Evolutionary conservation across 2,329 filamentous ascomycete genomes (phyloP).

Genomic region (Aspergillus pseudoterreus): DNA sequence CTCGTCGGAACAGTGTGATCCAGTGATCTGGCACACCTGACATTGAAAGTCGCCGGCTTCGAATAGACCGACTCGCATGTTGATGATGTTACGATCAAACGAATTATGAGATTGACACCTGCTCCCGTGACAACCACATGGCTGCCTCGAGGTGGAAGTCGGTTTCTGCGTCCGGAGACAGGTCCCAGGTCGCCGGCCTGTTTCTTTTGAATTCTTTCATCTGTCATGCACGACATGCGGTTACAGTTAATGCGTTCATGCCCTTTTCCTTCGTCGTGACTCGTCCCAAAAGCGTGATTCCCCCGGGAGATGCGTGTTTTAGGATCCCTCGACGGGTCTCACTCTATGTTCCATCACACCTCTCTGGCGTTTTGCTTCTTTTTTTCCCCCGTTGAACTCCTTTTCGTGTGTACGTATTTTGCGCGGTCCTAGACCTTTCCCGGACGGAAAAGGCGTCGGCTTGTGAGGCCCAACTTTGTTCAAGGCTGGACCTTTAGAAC

Average conservation of each 20-base stretch:
- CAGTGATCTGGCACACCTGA: not conserved
- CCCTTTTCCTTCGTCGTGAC: too few species aligned
- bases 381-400: not conserved
- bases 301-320: too few species aligned
- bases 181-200: not conserved
- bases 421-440: not conserved
- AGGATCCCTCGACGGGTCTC: too few species aligned
- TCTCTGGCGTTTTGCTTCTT: too few species aligned
- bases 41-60: not conserved
- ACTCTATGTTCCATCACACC: too few species aligned
- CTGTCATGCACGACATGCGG: too few species aligned
- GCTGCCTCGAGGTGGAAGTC: not conserved
- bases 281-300: too few species aligned
- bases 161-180: not conserved
- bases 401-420: not conserved
- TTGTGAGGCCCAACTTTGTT: not conserved
- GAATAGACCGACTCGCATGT: not conserved
- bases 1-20: slow-evolving; percentile 26
- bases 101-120: not conserved
- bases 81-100: not conserved
- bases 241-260: too few species aligned
- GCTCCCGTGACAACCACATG: too few species aligned
- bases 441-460: too few species aligned
- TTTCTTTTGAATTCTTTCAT: not conserved
- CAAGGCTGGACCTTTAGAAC: not conserved